A percentile compares a stretch with the other conserved stretches of the same genome.
Conservation (phyloP, 805 yeast species). For the Candida chauliodis region DNA sequence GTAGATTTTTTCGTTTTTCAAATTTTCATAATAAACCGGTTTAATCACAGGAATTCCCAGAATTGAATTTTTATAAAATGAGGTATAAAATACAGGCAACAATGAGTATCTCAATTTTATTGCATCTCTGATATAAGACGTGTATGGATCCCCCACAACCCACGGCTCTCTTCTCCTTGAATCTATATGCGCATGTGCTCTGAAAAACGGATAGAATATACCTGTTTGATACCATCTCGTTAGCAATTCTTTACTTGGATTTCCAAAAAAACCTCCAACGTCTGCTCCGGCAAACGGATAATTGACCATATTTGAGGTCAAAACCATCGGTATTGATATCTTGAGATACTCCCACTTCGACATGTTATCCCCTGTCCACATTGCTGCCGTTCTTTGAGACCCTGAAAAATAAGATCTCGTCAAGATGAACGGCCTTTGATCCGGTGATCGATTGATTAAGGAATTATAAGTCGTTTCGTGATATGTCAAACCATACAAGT, state of each 20-base stretch:
- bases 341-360: constrained; percentile 87
- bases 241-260: constrained; percentile 77
- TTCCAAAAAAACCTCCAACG: constrained; percentile 94
- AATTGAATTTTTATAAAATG: constrained; percentile 60
- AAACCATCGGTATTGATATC: constrained; percentile 80
- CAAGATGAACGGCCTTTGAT: constrained; percentile 75
- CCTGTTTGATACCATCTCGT: constrained; percentile 97
- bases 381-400: constrained; percentile 85
- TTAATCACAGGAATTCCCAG: constrained; percentile 68
- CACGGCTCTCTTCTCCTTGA: constrained; percentile 91
- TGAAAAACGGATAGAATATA: constrained; percentile 91
- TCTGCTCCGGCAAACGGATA: constrained; percentile 95
- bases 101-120: constrained; percentile 70
- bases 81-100: constrained; percentile 77
- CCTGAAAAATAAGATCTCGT: constrained; percentile 90
- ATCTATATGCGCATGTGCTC: constrained; percentile 97
- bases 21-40: constrained; percentile 61
- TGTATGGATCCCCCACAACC: constrained; percentile 73
- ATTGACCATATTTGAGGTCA: constrained; percentile 77
- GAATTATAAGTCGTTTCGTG: constrained; percentile 79
- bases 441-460: constrained; percentile 47
- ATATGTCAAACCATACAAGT: constrained; percentile 73
- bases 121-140: constrained; percentile 63
- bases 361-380: constrained; percentile 98
- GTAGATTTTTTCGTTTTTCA: constrained; percentile 45